Base-by-base conservation (phyloP, 805 yeast species). In the Hanseniaspora meyeri region DNA sequence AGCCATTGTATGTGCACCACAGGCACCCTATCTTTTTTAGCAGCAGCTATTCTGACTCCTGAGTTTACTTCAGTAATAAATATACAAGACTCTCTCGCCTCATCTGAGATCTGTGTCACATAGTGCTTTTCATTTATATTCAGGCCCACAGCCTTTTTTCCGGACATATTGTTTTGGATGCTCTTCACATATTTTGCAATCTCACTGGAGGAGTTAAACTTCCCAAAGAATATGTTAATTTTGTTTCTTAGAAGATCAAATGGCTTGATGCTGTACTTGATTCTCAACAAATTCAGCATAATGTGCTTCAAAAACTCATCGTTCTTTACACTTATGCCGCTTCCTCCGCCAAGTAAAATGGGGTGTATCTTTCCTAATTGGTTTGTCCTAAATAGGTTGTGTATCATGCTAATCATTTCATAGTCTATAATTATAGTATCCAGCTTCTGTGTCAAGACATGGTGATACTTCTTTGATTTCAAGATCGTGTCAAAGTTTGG, bases 1-100 rank as follows among this genome's bases (percentile, higher is more conserved):
- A 77, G 51, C 81, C 81, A 78, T 50, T 68, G 65, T 9, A 74
- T 72, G 57, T 70, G 70, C 2, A 76, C 74, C 2, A 75, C 64
- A 1, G 73, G 71, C 16, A 76, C 68, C 17, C 65, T 63, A 68
- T 74, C 70, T 34, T 64, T 65, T 24, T 63, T 58, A 2, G 81
- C 80, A 38, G 68, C 70, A n/a, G 62, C 61, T 2, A 63, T 66
- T 58, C 72, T 63, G 8, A 61, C 60, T 16, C 70, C 68, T 8
- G 59, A 49, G 9, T 62, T 38, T 14, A 61, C 52, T 58, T 68
- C 72, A 7, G 69, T 60, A 8, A 68, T 62, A 39, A 68, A 68
- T 1, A 68, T 17, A 40, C 57, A 53, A 29, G 37, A 45, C 2
- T 45, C 43, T 39, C 51, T 60, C 73, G 75, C 47, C 57, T 61